Conservation (phyloP, 169 alveolate species). For the Plasmodium berghei region DNA sequence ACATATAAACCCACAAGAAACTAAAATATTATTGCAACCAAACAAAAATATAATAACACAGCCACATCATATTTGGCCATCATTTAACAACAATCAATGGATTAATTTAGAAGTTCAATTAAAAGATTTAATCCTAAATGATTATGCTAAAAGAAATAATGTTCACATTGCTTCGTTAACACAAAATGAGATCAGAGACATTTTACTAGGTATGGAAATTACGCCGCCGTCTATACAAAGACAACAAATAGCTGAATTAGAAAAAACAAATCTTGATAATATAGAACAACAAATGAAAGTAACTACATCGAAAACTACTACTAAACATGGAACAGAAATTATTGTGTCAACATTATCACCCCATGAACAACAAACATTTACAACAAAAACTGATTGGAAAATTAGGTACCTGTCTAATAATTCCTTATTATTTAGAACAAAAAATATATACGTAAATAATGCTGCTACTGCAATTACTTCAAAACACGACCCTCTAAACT, state of each 20-base stretch:
- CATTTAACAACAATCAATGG: constrained; percentile 99
- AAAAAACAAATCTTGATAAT: constrained; percentile 79
- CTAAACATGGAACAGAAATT: constrained; percentile 97
- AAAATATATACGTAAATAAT: constrained; percentile 96
- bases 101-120: constrained; percentile 98
- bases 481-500: too few relatives aligned
- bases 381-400: constrained; percentile 99
- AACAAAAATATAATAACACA: constrained; percentile 96
- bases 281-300: constrained; percentile 88
- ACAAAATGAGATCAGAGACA: constrained; percentile 99
- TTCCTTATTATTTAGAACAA: constrained; percentile 96
- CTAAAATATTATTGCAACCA: constrained; percentile 98
- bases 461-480: constrained; percentile 79
- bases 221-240: constrained; percentile 97
- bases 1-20: constrained; percentile 98
- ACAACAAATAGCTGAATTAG: constrained; percentile 95
- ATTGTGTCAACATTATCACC: constrained; percentile 98
- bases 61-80: constrained; percentile 99
- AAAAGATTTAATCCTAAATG: constrained; percentile 98
- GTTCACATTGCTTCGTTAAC: constrained; percentile 98
- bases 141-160: constrained; percentile 99
- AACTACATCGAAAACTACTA: constrained; percentile 96
- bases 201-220: constrained; percentile 99
- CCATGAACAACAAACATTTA: constrained; percentile 97
- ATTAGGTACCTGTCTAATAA: constrained; percentile 98